Conservation (phyloP, 176 grass and related monocot genomes). For the Aegilops tauschii region DNA sequence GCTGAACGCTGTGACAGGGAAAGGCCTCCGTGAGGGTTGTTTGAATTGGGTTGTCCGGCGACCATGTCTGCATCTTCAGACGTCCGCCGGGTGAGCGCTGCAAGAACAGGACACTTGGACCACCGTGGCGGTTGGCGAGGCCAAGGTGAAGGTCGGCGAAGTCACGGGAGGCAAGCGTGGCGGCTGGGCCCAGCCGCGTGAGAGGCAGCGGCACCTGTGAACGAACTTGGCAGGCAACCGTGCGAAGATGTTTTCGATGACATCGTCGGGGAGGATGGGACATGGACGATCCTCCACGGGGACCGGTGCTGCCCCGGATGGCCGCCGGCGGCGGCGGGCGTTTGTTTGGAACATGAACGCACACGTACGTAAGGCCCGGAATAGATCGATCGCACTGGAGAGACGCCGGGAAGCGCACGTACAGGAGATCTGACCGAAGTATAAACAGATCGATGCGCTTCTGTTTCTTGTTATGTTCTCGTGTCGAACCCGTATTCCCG, state of each 20-base stretch:
- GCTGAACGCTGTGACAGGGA: no score
- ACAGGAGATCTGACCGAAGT: no score
- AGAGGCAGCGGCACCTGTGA: background rate
- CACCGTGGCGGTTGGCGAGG: background rate
- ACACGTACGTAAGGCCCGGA: no score
- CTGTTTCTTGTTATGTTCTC: no score
- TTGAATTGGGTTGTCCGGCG: background rate
- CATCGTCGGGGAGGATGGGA: background rate
- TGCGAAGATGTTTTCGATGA: background rate
- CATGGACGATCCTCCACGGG: background rate
- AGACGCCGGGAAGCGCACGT: no score
- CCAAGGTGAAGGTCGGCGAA: background rate
- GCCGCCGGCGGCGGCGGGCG: no score
- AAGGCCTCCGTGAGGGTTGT: background rate
- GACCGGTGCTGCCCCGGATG: no score
- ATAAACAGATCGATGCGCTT: no score
- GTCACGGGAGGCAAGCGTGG: background rate
- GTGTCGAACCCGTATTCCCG: no score
- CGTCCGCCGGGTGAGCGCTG: background rate
- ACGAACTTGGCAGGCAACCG: background rate
- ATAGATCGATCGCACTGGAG: no score
- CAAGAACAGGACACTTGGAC: background rate
- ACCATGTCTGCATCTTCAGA: background rate
- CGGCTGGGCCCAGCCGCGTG: background rate
- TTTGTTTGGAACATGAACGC: no score